Base-by-base conservation (phyloP, 345 rosid genomes). In the Noccaea caerulescens region DNA sequence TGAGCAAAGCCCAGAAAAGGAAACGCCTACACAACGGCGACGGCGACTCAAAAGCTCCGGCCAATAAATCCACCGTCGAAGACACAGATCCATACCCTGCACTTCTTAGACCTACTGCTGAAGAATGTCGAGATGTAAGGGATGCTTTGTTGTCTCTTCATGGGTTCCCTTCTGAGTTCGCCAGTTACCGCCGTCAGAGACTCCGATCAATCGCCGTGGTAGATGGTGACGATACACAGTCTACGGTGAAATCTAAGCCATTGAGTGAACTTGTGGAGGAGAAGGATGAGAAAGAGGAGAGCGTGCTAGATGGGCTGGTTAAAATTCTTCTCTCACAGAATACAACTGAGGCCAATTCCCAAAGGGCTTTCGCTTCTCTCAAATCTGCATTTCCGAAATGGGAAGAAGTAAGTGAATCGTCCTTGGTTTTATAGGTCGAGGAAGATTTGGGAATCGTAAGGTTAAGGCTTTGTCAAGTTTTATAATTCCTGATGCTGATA, bases 241-340 rank as follows among this genome's bases (percentile, higher is more conserved):
- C 58, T 27, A 47, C 47, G 8, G 56, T 49, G 9, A 60, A 82
- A 61, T 33, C 79, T 18, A 79, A 72, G 69, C 68, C 66, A 0
- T 67, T 60, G 66, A 33, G 41, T 49, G 57, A 27, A 27, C 3
- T 3, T 6, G 47, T 14, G 33, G 77, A 52, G n/a, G 71, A 38
- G 7, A 70, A 43, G 10, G n/a, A 10, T 12, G 59, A 32, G 20
- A 32, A 1, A 3, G 75, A 74, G 16, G 97, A 88, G 79, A 87
- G 80, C 53, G 96, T 93, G 61, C 80, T 93, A 67, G 96, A 91
- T 71, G 98, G 97, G 33, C 72, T 90, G 43, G 79, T 90, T 10
- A 88, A 87, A 76, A 84, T 85, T 5, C 80, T 90, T 64, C 83
- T 93, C 1, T 88, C 98, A 2, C 98, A 90, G 86, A 93, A 93